phyloP scores from a whole-genome alignment of 345 rosid species.

The Eucalyptus dawsonii region DNA sequence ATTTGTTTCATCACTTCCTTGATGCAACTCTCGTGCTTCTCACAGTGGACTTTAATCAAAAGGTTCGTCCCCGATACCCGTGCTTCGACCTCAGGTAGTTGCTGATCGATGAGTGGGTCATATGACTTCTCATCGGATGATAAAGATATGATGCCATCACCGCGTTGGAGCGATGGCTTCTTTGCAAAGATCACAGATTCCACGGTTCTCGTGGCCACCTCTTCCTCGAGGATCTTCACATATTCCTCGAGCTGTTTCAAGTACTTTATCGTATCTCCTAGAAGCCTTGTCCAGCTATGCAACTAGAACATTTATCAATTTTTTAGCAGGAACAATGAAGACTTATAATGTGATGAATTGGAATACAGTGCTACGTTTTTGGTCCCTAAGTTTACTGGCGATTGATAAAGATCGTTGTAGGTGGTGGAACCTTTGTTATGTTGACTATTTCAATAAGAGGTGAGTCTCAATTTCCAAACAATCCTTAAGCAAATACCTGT shows the following conservation, averaged over 20 bases:
- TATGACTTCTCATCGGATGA: neutral
- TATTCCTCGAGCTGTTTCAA: constrained; percentile 63
- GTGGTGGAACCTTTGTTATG: neutral
- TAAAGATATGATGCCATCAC: constrained; percentile 7
- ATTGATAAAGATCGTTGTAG: neutral
- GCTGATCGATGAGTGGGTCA: neutral
- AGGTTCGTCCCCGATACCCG: constrained; percentile 37
- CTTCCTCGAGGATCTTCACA: constrained; percentile 34
- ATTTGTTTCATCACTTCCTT: constrained; percentile 28
- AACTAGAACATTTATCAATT: neutral
- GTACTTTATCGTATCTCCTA: constrained; percentile 64
- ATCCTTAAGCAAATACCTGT: neutral
- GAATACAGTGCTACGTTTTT: neutral
- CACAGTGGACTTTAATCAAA: constrained; percentile 49
- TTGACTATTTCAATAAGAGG: neutral
- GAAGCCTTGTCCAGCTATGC: constrained; percentile 54
- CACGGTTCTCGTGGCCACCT: constrained; percentile 29
- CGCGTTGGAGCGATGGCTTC: neutral
- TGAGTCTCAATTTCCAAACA: neutral
- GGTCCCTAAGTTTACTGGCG: neutral
- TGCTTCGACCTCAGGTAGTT: constrained; percentile 62
- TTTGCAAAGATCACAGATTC: constrained; percentile 38
- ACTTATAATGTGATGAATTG: neutral
- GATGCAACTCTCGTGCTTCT: constrained; percentile 28
- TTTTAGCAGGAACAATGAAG: neutral